Conservation (phyloP, 768 basidiomycete species). For the Mycena metata region DNA sequence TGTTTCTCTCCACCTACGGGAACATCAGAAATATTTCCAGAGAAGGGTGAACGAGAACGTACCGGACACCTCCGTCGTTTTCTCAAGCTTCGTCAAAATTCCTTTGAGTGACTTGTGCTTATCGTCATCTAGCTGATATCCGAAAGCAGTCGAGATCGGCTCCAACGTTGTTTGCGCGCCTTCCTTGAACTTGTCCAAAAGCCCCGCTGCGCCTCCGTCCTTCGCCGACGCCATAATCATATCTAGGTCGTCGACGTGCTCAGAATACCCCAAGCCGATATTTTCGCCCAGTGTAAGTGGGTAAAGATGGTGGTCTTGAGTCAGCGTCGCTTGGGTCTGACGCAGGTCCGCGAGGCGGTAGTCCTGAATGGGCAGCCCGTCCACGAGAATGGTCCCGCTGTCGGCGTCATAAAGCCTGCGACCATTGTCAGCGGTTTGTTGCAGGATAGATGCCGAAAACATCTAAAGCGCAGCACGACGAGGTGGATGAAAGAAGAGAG, state of each 20-base stretch:
- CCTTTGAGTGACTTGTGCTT: constrained; percentile 29
- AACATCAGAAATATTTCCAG: too few species aligned
- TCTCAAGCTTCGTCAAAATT: constrained; percentile 24
- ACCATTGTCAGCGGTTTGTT: constrained; percentile 16
- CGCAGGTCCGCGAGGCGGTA: constrained; percentile 49
- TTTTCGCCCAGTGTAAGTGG: constrained; percentile 56
- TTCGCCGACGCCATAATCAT: constrained; percentile 31
- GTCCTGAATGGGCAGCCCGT: constrained; percentile 48
- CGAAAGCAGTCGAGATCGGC: constrained; percentile 18
- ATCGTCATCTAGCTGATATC: constrained; percentile 31
- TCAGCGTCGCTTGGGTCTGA: constrained; percentile 50
- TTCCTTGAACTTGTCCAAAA: constrained; percentile 32
- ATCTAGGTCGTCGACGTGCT: constrained; percentile 15
- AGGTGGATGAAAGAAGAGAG: too few species aligned
- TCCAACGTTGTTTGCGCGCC: constrained; percentile 28
- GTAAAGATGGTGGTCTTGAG: constrained; percentile 54
- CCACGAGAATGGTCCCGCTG: constrained; percentile 48
- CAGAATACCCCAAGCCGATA: constrained; percentile 50
- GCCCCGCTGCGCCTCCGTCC: constrained; percentile 32
- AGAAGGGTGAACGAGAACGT: too few species aligned
- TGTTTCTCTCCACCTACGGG: too few species aligned
- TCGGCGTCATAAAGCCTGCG: constrained; percentile 49
- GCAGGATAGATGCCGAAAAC: too few species aligned
- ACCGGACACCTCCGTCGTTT: constrained; percentile 8
- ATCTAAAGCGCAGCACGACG: too few species aligned